phyloP scores from a whole-genome alignment of 768 basidiomycete genomes.

The Lactifluus piperatus region DNA sequence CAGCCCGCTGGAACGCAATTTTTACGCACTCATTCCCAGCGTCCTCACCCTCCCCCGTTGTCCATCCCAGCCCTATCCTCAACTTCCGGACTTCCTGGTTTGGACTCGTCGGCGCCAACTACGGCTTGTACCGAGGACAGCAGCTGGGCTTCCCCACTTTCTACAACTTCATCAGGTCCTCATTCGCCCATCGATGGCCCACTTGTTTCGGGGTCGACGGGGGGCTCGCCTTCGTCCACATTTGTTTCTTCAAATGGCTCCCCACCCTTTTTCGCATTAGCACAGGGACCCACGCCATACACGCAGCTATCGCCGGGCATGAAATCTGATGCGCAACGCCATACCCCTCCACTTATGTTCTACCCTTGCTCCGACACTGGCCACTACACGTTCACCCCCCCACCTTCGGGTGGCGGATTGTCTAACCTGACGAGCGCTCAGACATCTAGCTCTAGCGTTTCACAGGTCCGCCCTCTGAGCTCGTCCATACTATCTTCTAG shows the following conservation, averaged over 20 bases:
- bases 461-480: constrained; percentile 6
- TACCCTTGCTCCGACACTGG: constrained; percentile 14
- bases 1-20: constrained; percentile 9
- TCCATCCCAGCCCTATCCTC: constrained; percentile 15
- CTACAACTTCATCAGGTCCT: constrained; percentile 15
- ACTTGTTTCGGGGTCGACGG: constrained; percentile 1
- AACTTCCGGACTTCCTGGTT: background rate
- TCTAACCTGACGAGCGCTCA: constrained; percentile 5
- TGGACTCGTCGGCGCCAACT: constrained; percentile 13
- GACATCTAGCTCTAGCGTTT: background rate
- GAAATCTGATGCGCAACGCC: constrained; percentile 3
- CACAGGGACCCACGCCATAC: constrained; percentile 16
- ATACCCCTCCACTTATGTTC: constrained; percentile 15
- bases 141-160: constrained; percentile 18
- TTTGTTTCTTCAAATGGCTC: constrained; percentile 13
- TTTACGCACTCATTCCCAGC: constrained; percentile 8
- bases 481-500: constrained; percentile 11
- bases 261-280: constrained; percentile 14
- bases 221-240: constrained; percentile 17
- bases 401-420: background rate
- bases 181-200: constrained; percentile 15
- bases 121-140: constrained; percentile 19
- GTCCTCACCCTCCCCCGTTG: constrained; percentile 19
- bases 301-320: constrained; percentile 7
- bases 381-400: constrained; percentile 16